These are phyloP conservation scores for Diutina scorzettiae DNA, from an alignment of 1,139 yeast species.

Conservation along the genomic window DNA sequence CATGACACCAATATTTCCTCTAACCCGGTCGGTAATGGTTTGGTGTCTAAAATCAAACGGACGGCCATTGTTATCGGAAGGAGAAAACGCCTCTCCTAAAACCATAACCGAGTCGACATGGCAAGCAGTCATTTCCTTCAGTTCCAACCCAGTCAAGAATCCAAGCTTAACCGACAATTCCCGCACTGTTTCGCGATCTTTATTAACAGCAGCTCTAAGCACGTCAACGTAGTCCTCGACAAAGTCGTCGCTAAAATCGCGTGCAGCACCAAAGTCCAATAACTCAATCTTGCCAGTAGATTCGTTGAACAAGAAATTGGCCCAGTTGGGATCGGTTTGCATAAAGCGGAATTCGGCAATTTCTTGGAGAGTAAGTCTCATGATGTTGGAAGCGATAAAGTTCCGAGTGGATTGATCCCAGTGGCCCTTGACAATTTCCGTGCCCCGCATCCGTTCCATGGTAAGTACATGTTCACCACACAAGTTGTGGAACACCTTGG, in stretches of 20 bases:
- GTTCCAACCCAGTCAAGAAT: conserved; percentile 83
- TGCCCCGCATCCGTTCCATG: conserved; percentile 81
- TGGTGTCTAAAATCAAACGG: conserved; percentile 68
- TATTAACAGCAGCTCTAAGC: conserved; percentile 63
- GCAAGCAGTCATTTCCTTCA: conserved; percentile 77
- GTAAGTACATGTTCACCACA: conserved; percentile 81
- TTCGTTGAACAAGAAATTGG: conserved; percentile 78
- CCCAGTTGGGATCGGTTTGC: conserved; percentile 99
- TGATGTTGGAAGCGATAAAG: conserved; percentile 75
- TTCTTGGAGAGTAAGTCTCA: conserved; percentile 80
- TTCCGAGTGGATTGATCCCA: conserved; percentile 65
- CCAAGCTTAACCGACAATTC: conserved; percentile 65
- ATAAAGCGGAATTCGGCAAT: conserved; percentile 76
- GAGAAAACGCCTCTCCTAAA: conserved; percentile 84
- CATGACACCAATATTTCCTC: conserved; percentile 75
- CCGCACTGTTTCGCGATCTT: conserved; percentile 57
- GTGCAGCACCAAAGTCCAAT: conserved; percentile 91
- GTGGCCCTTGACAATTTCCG: conserved; percentile 67
- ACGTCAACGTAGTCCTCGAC: conserved; percentile 58
- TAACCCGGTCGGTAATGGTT: conserved; percentile 86
- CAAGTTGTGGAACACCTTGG: conserved; percentile 64
- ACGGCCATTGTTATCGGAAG: conserved; percentile 30
- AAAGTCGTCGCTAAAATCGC: conserved; percentile 62
- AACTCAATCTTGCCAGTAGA: conserved; percentile 60
- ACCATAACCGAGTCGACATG: conserved; percentile 87